These are phyloP conservation scores for Elymus sibiricus DNA, from an alignment of 176 grass and related monocot species.

Conservation along the genomic window DNA sequence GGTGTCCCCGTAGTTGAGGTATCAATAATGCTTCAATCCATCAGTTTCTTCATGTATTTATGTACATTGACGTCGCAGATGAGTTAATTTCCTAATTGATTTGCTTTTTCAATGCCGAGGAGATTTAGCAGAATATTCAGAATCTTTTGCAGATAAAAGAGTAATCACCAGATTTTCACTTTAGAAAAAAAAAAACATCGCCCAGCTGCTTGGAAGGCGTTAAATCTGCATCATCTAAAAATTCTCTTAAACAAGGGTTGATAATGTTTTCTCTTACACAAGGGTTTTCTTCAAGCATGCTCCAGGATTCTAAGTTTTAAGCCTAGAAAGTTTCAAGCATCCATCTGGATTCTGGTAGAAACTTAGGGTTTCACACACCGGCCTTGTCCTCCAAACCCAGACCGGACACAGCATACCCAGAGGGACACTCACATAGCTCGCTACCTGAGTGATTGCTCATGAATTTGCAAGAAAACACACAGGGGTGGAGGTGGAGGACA, in stretches of 20 bases:
- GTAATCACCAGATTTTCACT: background rate
- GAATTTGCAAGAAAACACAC: background rate
- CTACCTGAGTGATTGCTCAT: background rate
- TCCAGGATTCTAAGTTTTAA: background rate
- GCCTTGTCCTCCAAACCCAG: no score
- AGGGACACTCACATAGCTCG: background rate
- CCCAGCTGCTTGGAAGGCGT: background rate
- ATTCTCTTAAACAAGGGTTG: background rate
- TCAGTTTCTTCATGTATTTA: background rate
- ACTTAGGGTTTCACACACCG: no score
- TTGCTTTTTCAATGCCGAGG: background rate
- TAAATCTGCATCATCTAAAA: background rate
- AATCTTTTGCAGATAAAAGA: background rate
- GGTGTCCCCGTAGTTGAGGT: slow-evolving; percentile 87
- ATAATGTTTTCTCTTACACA: background rate
- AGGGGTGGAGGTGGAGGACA: no score
- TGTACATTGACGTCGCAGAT: background rate
- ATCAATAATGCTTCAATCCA: slow-evolving; percentile 8
- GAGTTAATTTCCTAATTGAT: background rate
- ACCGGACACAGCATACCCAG: no score
- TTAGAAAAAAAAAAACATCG: background rate
- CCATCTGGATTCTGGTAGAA: no score
- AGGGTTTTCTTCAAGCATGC: background rate
- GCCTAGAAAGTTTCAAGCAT: background rate
- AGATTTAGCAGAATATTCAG: slow-evolving; percentile 1